Evolutionary conservation across 108 stramenopile species (phyloP), one percentile per base, ranked within the genome.

Genomic region (Bacterosira constricta): DNA sequence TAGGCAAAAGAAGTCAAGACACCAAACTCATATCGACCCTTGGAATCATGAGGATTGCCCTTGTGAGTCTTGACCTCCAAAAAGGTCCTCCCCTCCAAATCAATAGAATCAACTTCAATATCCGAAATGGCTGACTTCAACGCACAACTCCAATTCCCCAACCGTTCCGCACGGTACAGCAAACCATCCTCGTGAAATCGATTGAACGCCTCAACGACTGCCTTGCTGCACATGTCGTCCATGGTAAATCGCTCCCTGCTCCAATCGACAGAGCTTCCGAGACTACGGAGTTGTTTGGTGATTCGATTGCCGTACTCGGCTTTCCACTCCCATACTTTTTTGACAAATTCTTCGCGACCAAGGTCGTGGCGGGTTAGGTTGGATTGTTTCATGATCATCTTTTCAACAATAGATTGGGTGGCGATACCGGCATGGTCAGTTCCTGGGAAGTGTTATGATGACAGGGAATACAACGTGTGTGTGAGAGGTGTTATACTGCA

Each of bases 361-460:
- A 99, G 86, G 67, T 98, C 97, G 71, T 99, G 99, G 26, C 96
- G 93, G n/a, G 75, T 93, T 54, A 94, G 65, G 23, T 88, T 87
- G 59, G 89, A 76, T 58, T 93, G 90, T 80, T 97, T 98, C 85
- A 92, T 90, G 45, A 99, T 88, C 91, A 90, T 93, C 81, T 97
- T 98, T 85, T 99, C 99, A 0, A 99, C 99, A 8, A 99, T 97
- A 26, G 93, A 91, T 81, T 99, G 99, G 35, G 99, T 99, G 62
- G 99, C 99, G 71, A 99, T 99, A 35, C 99, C 99, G 15, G 99
- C 99, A 72, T 99, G 99, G 72, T 99, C 99, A 21, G 96, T 98
- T 67, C 99, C 96, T 86, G 39, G 35, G 41, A 17, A 52, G 7
- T 15, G 39, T 42, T 6, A 52, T 62, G 13, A 21, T 26, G 59